Base-by-base conservation (phyloP, 768 basidiomycete genomes). In the Termitomyces sp. region DNA sequence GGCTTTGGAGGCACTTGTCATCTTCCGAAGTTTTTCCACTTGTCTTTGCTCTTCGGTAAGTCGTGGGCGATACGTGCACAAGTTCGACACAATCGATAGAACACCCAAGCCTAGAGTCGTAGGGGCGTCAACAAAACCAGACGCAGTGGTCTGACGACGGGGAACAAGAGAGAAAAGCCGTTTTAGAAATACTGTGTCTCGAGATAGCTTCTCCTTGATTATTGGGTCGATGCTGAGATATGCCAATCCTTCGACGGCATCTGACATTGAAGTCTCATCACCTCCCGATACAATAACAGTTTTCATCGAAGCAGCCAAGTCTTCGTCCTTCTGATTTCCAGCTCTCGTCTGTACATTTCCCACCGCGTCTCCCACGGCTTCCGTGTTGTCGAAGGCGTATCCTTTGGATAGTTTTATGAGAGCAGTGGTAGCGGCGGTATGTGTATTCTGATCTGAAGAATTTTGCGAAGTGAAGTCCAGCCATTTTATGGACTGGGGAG, bases 231-330 rank as follows among this genome's bases (percentile, higher is more conserved):
- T 73, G 57, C 85, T 90, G 56, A 93, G 81, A 70, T 95, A 89
- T n/a, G 89, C 90, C 49, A 97, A 74, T 0, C 88, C 92, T 73
- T 97, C 95, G 14, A 95, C 77, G 4, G 85, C 86, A 59, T 93
- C 87, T 8, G 77, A 71, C 16, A 83, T 62, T 12, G 82, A 78
- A 21, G 77, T 63, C 6, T 69, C 62, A 32, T 80, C 72, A 9
- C 68, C 70, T 38, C 66, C 69, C 34, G 74, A 70, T 48, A 80
- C 62, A 29, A 87, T 74, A 51, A 89, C 71, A 12, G 75, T 74
- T 61, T 82, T 85, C 78, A 94, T 79, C 54, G 79, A 72, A 52
- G 71, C 63, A 29, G 81, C 80, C 35, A 87, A 73, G 14, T 78
- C 73, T 29, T 75, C 68, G 54, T 84, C 79, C 51, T 75, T 65